A percentile compares a stretch with the other conserved stretches of the same genome.
These are phyloP conservation scores for Papiliotrema flavescens DNA, from an alignment of 1,284 basidiomycete genomes.

Conservation along the genomic window DNA sequence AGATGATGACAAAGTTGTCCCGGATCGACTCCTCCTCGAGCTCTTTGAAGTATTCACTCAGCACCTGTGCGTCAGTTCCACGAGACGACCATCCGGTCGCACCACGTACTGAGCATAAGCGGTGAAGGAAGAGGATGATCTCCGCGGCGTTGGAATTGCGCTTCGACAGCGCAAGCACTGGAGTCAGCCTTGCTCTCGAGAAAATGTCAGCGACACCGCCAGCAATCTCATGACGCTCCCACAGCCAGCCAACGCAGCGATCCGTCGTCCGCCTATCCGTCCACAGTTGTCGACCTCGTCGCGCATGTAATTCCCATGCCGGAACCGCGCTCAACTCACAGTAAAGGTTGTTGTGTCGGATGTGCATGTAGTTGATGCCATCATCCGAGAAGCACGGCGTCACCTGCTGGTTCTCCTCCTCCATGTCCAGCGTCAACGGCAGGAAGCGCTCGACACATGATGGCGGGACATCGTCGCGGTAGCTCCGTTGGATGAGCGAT, in stretches of 20 bases:
- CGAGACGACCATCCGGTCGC: neutral
- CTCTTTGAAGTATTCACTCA: slow-evolving; percentile 99
- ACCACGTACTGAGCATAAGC: slow-evolving; percentile 59
- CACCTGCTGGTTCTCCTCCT: slow-evolving; percentile 92
- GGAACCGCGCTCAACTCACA: slow-evolving; percentile 57
- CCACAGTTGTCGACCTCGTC: too few species aligned
- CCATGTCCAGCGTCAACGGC: slow-evolving; percentile 90
- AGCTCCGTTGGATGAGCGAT: slow-evolving; percentile 94
- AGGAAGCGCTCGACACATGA: slow-evolving; percentile 91
- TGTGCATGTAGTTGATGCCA: slow-evolving; percentile 97
- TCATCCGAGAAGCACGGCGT: slow-evolving; percentile 93
- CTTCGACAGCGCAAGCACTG: slow-evolving; percentile 93
- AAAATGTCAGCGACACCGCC: too few species aligned
- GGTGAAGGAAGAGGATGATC: slow-evolving; percentile 94
- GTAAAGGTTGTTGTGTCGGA: slow-evolving; percentile 96
- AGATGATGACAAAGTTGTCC: slow-evolving; percentile 98
- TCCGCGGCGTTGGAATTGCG: slow-evolving; percentile 95
- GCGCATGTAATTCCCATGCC: neutral
- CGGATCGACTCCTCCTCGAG: slow-evolving; percentile 98
- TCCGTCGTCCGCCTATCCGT: too few species aligned
- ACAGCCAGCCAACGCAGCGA: too few species aligned
- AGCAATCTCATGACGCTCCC: too few species aligned
- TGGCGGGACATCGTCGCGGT: slow-evolving; percentile 90
- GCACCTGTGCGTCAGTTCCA: slow-evolving; percentile 56
- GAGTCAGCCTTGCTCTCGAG: neutral